Base-by-base conservation (phyloP, 1,284 basidiomycete genomes). In the Takashimella tepidaria region DNA sequence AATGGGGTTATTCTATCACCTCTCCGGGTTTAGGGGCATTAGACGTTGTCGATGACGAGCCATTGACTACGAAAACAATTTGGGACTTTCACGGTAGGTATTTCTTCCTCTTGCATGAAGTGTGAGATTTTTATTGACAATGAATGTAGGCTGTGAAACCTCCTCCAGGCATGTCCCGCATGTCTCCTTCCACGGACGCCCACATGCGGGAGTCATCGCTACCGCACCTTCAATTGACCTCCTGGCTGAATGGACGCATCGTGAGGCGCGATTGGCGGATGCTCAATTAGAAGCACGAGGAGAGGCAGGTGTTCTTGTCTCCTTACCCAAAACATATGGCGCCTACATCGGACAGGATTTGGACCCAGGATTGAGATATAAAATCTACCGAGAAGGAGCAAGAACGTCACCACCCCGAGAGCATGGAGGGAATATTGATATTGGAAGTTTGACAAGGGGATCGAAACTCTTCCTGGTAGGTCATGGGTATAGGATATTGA, bases 401-500 rank as follows among this genome's bases (percentile, higher is more conserved):
- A 78, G 87, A 55, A 89, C 87, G 0, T 78, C 87, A 47, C 87
- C 87, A 5, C 85, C 83, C n/a, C 72, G 86, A 22, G 86, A 88
- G 69, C 85, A 88, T 68, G 87, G 87, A n/a, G 86, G 87, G 22
- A 89, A 89, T 61, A 87, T 86, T 63, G 87, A 89, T 74, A 88
- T 88, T 72, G 87, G 86, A 74, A 86, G 86, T 63, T 67, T 88
- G 49, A 84, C 83, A 4, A 81, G 80, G 40, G 67, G 67, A 8
- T 66, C 61, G 13, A 59, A 56, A 41, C 31, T 64, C 45, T 61
- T 53, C 53, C 47, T 57, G 11, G 55, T 55, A 44, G 55, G 45
- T 57, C n/a, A n/a, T n/a, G n/a, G n/a, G n/a, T n/a, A n/a, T n/a
- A n/a, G n/a, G 82, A 80, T 61, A 23, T 20, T 51, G 20, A 31